These are phyloP conservation scores for Podila clonocystis DNA, from an alignment of 192 early-diverging fungal genomes.

Conservation along the genomic window DNA sequence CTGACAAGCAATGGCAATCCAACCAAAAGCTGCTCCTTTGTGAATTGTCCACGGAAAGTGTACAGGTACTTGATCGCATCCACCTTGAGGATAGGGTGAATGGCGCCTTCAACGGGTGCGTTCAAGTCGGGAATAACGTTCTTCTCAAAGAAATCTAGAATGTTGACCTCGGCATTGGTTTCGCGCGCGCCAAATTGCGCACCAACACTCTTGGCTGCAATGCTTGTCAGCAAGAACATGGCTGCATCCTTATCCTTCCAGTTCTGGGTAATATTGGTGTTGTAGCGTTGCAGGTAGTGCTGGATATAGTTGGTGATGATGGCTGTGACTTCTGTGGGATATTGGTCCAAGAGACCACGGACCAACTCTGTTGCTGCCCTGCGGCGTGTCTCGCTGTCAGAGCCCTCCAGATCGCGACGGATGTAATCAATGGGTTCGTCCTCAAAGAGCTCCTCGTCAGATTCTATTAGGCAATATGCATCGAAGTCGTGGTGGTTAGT, in stretches of 20 bases:
- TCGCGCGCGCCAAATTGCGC: slow-evolving; percentile 84
- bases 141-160: slow-evolving; percentile 83
- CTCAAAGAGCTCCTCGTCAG: slow-evolving; percentile 95
- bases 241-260: slow-evolving; percentile 98
- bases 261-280: slow-evolving; percentile 68
- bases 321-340: slow-evolving; percentile 83
- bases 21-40: slow-evolving; percentile 78
- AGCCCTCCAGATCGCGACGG: slow-evolving; percentile 91
- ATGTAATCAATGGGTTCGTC: slow-evolving; percentile 98
- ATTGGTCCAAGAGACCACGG: slow-evolving; percentile 90
- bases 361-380: slow-evolving; percentile 92
- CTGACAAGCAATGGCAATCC: slow-evolving; percentile 81
- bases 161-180: slow-evolving; percentile 86
- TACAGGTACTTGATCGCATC: slow-evolving; percentile 95
- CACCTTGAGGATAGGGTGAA: slow-evolving; percentile 91
- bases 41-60: slow-evolving; percentile 94
- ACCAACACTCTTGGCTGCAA: slow-evolving; percentile 83
- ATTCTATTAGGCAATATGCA: slow-evolving; percentile 36
- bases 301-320: slow-evolving; percentile 84
- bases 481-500: background rate
- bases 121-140: slow-evolving; percentile 90
- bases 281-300: slow-evolving; percentile 77
- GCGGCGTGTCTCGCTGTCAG: slow-evolving; percentile 92
- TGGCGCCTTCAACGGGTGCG: slow-evolving; percentile 67
- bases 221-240: slow-evolving; percentile 89